These are phyloP conservation scores for Coprinellus micaceus DNA, from an alignment of 768 basidiomycete genomes.

Conservation along the genomic window DNA sequence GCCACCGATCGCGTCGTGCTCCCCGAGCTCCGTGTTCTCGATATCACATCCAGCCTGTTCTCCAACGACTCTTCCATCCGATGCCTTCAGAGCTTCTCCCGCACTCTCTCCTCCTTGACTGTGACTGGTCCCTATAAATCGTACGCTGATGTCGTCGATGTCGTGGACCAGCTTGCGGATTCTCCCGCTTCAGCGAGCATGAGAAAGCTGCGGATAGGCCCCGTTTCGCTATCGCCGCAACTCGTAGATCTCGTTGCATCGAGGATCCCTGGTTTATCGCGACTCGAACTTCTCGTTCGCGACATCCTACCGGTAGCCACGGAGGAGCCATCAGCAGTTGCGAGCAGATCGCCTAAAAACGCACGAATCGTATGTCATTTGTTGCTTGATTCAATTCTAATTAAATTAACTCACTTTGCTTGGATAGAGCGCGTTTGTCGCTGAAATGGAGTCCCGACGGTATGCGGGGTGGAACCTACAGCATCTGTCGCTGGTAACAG, in stretches of 20 bases:
- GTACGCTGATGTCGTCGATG: constrained; percentile 31
- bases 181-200: constrained; percentile 20
- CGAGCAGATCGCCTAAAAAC: constrained; percentile 11
- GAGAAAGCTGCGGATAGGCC: constrained; percentile 34
- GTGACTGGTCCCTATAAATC: constrained; percentile 38
- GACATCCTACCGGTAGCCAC: constrained; percentile 32
- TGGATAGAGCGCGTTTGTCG: constrained; percentile 30
- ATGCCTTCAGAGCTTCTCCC: constrained; percentile 31
- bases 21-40: constrained; percentile 28
- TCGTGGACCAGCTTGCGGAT: constrained; percentile 22
- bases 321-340: constrained; percentile 1
- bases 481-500: constrained; percentile 29
- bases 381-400: neutral
- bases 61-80: constrained; percentile 33
- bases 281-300: constrained; percentile 37
- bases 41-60: constrained; percentile 33
- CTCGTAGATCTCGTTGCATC: constrained; percentile 39
- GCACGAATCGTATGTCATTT: constrained; percentile 28
- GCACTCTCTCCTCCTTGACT: constrained; percentile 31
- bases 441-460: constrained; percentile 28
- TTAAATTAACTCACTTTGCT: constrained; percentile 3
- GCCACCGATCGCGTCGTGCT: constrained; percentile 26
- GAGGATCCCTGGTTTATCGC: constrained; percentile 30
- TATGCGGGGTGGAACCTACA: constrained; percentile 32
- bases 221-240: constrained; percentile 38